Evolutionary conservation across 768 basidiomycete species (phyloP).

Genomic region (Thelephora aurantiotincta): DNA sequence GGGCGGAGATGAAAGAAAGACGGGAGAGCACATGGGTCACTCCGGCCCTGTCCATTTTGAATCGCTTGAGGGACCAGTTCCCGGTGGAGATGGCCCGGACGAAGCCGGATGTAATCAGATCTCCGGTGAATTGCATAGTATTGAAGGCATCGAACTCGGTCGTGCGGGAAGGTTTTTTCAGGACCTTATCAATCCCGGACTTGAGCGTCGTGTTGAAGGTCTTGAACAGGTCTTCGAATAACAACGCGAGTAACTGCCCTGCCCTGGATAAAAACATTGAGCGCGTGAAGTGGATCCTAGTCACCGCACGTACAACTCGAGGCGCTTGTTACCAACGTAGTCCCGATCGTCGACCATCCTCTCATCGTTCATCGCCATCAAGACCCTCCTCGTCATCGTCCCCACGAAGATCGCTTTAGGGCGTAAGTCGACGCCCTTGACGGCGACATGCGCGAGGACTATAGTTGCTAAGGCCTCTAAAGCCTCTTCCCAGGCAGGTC

Average conservation of each 20-base stretch:
- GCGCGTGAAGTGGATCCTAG: background rate
- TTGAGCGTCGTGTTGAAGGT: slow-evolving; percentile 96
- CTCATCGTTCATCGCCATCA: slow-evolving; percentile 94
- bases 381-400: slow-evolving; percentile 90
- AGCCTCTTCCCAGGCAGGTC: slow-evolving; percentile 90
- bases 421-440: slow-evolving; percentile 76
- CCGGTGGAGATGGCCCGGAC: slow-evolving; percentile 96
- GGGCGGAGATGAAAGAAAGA: slow-evolving; percentile 88
- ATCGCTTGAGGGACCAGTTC: slow-evolving; percentile 97
- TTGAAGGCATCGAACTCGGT: slow-evolving; percentile 91
- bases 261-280: slow-evolving; percentile 38
- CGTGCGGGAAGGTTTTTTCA: slow-evolving; percentile 91
- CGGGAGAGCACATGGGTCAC: slow-evolving; percentile 96
- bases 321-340: slow-evolving; percentile 97
- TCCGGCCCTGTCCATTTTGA: slow-evolving; percentile 98
- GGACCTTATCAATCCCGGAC: slow-evolving; percentile 87
- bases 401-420: slow-evolving; percentile 95
- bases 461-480: slow-evolving; percentile 95
- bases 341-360: slow-evolving; percentile 97
- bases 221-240: slow-evolving; percentile 98
- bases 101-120: slow-evolving; percentile 91
- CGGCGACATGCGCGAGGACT: slow-evolving; percentile 91
- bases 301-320: slow-evolving; percentile 71
- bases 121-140: slow-evolving; percentile 92
- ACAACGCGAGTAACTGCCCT: slow-evolving; percentile 85